Percentiles rank a stretch among this genome's conserved stretches.
These are phyloP conservation scores for Sordaria brevicollis DNA, from an alignment of 495 filamentous ascomycete genomes.

Conservation along the genomic window DNA sequence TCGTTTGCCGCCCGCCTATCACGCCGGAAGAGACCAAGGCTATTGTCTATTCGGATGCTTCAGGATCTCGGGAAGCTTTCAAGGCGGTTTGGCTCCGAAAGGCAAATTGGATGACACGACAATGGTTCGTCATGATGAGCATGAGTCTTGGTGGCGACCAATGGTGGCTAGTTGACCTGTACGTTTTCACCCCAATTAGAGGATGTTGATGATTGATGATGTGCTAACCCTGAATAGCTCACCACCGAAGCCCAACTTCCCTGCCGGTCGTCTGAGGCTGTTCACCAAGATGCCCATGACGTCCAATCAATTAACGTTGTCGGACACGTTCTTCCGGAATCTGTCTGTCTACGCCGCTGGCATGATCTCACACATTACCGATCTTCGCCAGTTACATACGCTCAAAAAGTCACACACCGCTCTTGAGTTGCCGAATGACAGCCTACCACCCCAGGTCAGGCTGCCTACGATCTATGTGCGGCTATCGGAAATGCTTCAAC, in stretches of 20 bases:
- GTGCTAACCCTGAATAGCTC: conserved; percentile 11
- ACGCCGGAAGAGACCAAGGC: conserved; percentile 48
- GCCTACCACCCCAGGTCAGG: conserved; percentile 23
- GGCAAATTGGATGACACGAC: conserved; percentile 43
- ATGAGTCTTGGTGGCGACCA: conserved; percentile 63
- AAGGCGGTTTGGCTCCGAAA: conserved; percentile 56
- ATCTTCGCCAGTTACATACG: conserved; percentile 33
- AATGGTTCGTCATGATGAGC: conserved; percentile 60
- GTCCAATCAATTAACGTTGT: conserved; percentile 19
- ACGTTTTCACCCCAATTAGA: conserved; percentile 15
- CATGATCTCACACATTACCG: conserved; percentile 33
- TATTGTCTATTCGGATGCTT: conserved; percentile 38
- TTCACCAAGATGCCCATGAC: conserved; percentile 28
- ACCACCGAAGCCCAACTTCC: conserved; percentile 6
- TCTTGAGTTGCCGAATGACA: conserved; percentile 11
- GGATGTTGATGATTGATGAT: neutral
- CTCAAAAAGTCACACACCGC: conserved; percentile 20
- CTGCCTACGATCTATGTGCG: conserved; percentile 34
- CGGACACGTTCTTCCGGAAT: conserved; percentile 29
- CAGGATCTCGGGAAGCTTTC: conserved; percentile 33
- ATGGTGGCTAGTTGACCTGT: conserved; percentile 66
- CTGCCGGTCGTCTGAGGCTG: conserved; percentile 14
- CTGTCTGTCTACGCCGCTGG: conserved; percentile 28
- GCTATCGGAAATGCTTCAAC: conserved; percentile 31
- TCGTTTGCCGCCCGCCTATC: conserved; percentile 40